Conservation (phyloP, 208 protist species). For the Leishmania mexicana region DNA sequence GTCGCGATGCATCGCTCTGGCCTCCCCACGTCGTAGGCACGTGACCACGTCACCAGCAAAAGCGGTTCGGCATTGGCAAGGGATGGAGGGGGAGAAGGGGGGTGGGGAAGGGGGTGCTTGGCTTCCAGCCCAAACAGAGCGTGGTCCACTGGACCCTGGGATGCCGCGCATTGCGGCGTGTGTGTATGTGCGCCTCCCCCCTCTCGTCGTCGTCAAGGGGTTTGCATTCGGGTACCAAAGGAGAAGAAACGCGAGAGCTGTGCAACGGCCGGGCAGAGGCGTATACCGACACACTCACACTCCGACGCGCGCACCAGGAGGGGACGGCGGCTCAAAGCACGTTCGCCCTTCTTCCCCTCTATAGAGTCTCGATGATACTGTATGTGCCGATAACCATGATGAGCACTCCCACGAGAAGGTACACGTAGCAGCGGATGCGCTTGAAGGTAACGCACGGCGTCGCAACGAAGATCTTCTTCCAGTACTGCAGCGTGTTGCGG, state of each 20-base stretch:
- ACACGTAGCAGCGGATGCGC: slow-evolving; percentile 48
- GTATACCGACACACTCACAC: neutral
- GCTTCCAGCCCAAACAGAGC: neutral
- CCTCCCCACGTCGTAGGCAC: neutral
- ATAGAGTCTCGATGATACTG: slow-evolving; percentile 34
- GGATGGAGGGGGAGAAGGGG: neutral
- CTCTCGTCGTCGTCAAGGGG: neutral
- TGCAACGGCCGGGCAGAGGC: neutral
- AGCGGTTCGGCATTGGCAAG: neutral
- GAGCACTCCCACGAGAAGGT: slow-evolving; percentile 56
- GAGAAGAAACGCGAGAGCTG: neutral
- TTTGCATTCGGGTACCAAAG: neutral
- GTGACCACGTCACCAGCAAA: neutral
- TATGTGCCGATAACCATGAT: slow-evolving; percentile 82
- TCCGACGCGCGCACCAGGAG: neutral
- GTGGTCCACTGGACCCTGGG: neutral
- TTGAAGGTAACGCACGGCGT: slow-evolving; percentile 39
- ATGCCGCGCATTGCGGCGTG: neutral
- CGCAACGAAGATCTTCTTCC: slow-evolving; percentile 46
- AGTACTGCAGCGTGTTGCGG: slow-evolving; percentile 53
- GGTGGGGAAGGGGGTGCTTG: neutral
- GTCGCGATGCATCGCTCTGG: neutral
- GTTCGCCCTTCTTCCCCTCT: neutral
- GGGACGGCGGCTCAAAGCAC: neutral
- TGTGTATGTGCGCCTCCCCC: neutral